These are phyloP conservation scores for Croton laevigatus DNA, from an alignment of 441 rosid genomes.

Conservation along the genomic window DNA sequence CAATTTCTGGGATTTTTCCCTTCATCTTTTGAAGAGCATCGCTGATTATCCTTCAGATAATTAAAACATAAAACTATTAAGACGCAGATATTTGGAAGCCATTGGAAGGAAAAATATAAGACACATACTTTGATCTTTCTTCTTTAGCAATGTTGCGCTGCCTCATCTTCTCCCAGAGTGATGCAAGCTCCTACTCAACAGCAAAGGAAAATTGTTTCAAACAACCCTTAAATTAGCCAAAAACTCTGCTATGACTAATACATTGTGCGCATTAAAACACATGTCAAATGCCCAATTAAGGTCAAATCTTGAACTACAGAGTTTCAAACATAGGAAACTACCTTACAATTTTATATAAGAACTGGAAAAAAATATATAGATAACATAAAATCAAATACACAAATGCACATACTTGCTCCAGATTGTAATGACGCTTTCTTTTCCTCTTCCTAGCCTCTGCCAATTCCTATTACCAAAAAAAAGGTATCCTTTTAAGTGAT, in stretches of 20 bases:
- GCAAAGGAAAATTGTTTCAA: constrained; percentile 5
- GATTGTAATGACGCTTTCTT: constrained; percentile 73
- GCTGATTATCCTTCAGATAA: constrained; percentile 50
- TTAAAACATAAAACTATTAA: neutral
- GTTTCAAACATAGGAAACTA: too few species aligned
- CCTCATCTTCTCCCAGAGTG: constrained; percentile 93
- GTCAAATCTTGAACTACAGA: neutral
- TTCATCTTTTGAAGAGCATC: constrained; percentile 81
- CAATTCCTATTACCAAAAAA: constrained; percentile 52
- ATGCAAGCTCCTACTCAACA: constrained; percentile 70
- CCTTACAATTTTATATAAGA: too few species aligned
- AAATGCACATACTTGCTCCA: constrained; percentile 56
- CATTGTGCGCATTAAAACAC: neutral
- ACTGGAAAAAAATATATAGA: neutral
- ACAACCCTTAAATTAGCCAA: neutral
- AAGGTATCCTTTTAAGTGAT: neutral
- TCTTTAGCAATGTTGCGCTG: constrained; percentile 79
- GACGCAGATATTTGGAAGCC: neutral
- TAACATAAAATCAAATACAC: neutral
- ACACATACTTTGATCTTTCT: constrained; percentile 69
- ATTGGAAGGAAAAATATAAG: neutral
- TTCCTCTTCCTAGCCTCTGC: constrained; percentile 85
- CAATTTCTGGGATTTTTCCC: constrained; percentile 88
- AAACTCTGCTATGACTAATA: neutral
- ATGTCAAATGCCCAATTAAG: neutral